Evolutionary conservation across 192 early-diverging fungal species (phyloP), one percentile per base, ranked within the genome.

Genomic region (Fimicolochytrium jonesii): DNA sequence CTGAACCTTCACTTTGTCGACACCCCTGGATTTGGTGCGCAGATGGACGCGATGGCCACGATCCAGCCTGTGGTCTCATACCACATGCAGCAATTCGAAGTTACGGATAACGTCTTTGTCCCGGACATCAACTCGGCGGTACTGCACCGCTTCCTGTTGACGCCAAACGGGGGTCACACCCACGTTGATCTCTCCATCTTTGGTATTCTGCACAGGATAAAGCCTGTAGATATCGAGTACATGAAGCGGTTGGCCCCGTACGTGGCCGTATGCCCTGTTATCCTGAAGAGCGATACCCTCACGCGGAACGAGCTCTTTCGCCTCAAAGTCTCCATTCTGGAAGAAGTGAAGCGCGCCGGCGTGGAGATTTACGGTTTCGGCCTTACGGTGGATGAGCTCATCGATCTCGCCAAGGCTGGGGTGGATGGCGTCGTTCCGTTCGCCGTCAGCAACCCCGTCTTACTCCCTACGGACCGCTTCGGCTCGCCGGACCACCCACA

Each of bases 171-270:
- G 4, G 64, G 56, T 10, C 73, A 70, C 48, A 61, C 71, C 23
- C 77, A 79, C 56, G 68, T 77, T 4, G 71, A 79, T 39, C 42
- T 75, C 20, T 67, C 52, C 35, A 20, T 79, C n/a, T 79, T 74
- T 56, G 62, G 70, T 25, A 66, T 79, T 31, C 53, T 79, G 35
- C 53, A 86, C 52, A 76, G 86, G 2, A 30, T 86, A 11, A 88
- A 87, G 52, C 75, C 82, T n/a, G 79, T 85, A n/a, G 88, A 89
- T 62, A 56, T 87, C 22, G 88, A 89, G 67, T 89, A 80, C 56
- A 82, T 89, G 73, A 71, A 83, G 23, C 70, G 77, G 32, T 71
- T 88, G 42, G 66, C 75, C 35, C 80, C 78, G 33, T 74, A 78
- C 9, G 76, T 86, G 18, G 81, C 78, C 49, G 73, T 90, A 10